Evolutionary conservation across 805 yeast genomes (phyloP).

Genomic region (Saccharomyces mikatae): DNA sequence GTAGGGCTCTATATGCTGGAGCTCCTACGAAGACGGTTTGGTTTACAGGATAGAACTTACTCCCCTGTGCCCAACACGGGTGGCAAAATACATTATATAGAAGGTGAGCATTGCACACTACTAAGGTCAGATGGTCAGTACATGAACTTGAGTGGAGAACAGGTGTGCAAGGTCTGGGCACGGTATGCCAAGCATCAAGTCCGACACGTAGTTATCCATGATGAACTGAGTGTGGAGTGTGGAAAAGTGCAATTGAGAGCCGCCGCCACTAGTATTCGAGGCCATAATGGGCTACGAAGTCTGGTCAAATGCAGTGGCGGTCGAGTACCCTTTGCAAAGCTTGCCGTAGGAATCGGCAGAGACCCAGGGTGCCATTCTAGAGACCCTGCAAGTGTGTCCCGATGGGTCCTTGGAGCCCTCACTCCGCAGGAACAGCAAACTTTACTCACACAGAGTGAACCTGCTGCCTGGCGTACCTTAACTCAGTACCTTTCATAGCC

Average conservation of each 20-base stretch:
- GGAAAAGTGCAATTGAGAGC: slow-evolving; percentile 61
- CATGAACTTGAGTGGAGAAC: slow-evolving; percentile 69
- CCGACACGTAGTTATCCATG: slow-evolving; percentile 58
- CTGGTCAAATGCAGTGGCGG: slow-evolving; percentile 40
- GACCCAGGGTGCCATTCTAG: slow-evolving; percentile 36
- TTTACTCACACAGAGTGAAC: not conserved
- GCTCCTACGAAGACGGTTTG: slow-evolving; percentile 21
- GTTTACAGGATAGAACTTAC: slow-evolving; percentile 6
- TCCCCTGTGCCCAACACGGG: not conserved
- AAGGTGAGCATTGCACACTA: slow-evolving; percentile 31
- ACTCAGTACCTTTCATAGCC: not conserved
- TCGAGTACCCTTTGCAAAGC: slow-evolving; percentile 44
- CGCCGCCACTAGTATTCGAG: slow-evolving; percentile 58
- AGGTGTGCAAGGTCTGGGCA: slow-evolving; percentile 44
- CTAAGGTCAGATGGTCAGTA: slow-evolving; percentile 42
- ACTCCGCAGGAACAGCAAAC: slow-evolving; percentile 34
- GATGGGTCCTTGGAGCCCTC: slow-evolving; percentile 57
- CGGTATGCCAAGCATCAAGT: slow-evolving; percentile 30
- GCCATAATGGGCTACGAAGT: slow-evolving; percentile 76
- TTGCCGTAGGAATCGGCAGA: slow-evolving; percentile 73
- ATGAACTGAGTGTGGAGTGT: slow-evolving; percentile 59
- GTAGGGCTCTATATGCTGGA: slow-evolving; percentile 60
- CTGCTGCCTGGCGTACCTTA: not conserved
- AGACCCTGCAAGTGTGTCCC: slow-evolving; percentile 40
- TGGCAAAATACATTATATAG: not conserved